These are phyloP conservation scores for Xylaria sp. DNA, from an alignment of 2,329 filamentous ascomycete genomes.

Conservation along the genomic window DNA sequence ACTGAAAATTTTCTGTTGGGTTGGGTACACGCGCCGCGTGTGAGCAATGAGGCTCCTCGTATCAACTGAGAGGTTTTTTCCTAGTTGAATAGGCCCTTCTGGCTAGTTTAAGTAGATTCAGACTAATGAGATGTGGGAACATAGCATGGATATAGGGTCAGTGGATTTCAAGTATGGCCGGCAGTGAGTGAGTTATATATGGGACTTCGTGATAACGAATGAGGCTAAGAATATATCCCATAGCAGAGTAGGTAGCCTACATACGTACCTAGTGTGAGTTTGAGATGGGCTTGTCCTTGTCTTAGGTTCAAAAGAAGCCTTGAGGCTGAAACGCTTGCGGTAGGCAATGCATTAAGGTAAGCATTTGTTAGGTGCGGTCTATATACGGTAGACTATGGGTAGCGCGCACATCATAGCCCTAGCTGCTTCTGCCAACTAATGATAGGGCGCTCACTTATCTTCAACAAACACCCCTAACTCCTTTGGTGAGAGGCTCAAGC, in stretches of 20 bases:
- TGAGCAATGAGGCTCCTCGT: constrained; percentile 8
- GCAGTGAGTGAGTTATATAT: constrained; percentile 4
- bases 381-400: background rate
- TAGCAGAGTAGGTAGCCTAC: background rate
- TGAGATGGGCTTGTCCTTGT: constrained; percentile 4
- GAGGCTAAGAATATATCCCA: background rate
- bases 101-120: constrained; percentile 2
- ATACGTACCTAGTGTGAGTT: background rate
- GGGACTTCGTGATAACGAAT: background rate
- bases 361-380: background rate
- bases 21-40: background rate
- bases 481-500: constrained; percentile 17
- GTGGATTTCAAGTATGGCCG: constrained; percentile 9
- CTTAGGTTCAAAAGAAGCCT: background rate
- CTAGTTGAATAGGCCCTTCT: background rate
- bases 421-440: constrained; percentile 28
- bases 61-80: constrained; percentile 6
- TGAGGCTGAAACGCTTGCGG: background rate
- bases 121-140: background rate
- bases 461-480: background rate
- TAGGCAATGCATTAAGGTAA: no score
- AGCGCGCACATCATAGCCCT: constrained; percentile 1
- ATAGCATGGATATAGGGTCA: constrained; percentile 1
- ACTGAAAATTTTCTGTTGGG: constrained; percentile 27
- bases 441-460: constrained; percentile 29